Percentiles rank a stretch among this genome's conserved stretches.
phyloP scores from a whole-genome alignment of 352 stramenopile species.

The Phytophthora pisi region DNA sequence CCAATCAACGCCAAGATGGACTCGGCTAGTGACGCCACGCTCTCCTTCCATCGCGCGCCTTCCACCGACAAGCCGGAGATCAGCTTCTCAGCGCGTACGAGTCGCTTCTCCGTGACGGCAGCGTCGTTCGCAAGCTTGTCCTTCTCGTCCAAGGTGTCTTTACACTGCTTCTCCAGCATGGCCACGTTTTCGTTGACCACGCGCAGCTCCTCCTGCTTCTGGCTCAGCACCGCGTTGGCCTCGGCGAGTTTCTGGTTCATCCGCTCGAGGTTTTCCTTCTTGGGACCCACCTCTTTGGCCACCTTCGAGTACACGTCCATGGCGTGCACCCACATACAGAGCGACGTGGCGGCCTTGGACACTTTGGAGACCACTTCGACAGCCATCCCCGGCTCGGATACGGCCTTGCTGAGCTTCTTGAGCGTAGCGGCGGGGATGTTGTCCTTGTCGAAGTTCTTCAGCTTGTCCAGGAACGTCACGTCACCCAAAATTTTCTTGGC shows the following conservation, averaged over 20 bases:
- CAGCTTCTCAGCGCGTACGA: constrained; percentile 91
- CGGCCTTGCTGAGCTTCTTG: constrained; percentile 90
- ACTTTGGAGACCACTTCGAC: constrained; percentile 93
- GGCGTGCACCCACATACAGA: constrained; percentile 95
- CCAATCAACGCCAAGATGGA: constrained; percentile 89
- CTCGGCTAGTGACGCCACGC: constrained; percentile 73
- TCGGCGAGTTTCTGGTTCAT: constrained; percentile 92
- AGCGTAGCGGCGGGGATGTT: constrained; percentile 90
- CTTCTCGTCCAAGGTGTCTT: constrained; percentile 92
- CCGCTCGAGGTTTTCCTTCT: constrained; percentile 90
- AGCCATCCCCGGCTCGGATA: constrained; percentile 86
- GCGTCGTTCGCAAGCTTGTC: constrained; percentile 89
- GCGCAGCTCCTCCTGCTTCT: constrained; percentile 90
- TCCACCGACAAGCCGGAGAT: constrained; percentile 91
- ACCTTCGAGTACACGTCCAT: constrained; percentile 97
- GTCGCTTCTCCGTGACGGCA: constrained; percentile 87
- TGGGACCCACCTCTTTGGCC: constrained; percentile 93
- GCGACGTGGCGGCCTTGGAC: constrained; percentile 88
- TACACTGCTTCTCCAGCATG: constrained; percentile 88
- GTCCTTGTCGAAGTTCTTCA: constrained; percentile 95
- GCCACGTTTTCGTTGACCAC: constrained; percentile 92
- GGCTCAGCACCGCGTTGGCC: constrained; percentile 85
- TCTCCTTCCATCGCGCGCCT: constrained; percentile 93
- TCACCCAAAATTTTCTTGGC: constrained; percentile 93
- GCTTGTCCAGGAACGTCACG: constrained; percentile 88